Evolutionary conservation across 495 filamentous ascomycete species (phyloP).

Genomic region (Hypoxylon rickii): DNA sequence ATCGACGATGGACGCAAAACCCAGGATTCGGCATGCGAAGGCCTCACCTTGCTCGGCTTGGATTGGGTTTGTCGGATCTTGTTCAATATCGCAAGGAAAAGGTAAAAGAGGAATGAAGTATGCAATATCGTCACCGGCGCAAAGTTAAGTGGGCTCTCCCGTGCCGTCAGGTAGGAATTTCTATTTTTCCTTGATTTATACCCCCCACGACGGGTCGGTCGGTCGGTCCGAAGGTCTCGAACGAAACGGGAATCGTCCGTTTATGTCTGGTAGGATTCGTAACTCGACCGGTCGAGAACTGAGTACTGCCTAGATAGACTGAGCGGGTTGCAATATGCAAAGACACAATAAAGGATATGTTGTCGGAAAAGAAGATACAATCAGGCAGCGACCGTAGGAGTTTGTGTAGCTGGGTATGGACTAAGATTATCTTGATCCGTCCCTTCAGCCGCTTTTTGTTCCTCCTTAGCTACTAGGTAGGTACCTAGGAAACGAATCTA

Average conservation of each 20-base stretch:
- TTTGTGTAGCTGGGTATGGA: background rate
- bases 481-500: background rate
- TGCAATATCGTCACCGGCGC: slow-evolving; percentile 18
- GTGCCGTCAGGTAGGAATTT: slow-evolving; percentile 1
- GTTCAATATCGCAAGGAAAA: background rate
- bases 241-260: slow-evolving; percentile 1
- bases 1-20: slow-evolving; percentile 2
- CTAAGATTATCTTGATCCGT: background rate
- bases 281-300: background rate
- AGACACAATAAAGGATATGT: slow-evolving; percentile 3
- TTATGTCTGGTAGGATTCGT: slow-evolving; percentile 2
- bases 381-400: slow-evolving; percentile 22
- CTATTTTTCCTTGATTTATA: slow-evolving; percentile 5
- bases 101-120: slow-evolving; percentile 1
- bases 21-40: slow-evolving; percentile 26
- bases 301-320: background rate
- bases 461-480: too few species aligned
- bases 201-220: background rate
- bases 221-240: slow-evolving; percentile 6
- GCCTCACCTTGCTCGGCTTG: background rate
- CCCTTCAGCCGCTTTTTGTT: background rate
- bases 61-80: slow-evolving; percentile 3
- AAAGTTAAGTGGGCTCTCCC: slow-evolving; percentile 4
- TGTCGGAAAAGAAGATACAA: background rate
- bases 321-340: background rate